Evolutionary conservation across 140 eudicot genomes (phyloP), one percentile per base, ranked within the genome.

Genomic region (Anethum foeniculum): DNA sequence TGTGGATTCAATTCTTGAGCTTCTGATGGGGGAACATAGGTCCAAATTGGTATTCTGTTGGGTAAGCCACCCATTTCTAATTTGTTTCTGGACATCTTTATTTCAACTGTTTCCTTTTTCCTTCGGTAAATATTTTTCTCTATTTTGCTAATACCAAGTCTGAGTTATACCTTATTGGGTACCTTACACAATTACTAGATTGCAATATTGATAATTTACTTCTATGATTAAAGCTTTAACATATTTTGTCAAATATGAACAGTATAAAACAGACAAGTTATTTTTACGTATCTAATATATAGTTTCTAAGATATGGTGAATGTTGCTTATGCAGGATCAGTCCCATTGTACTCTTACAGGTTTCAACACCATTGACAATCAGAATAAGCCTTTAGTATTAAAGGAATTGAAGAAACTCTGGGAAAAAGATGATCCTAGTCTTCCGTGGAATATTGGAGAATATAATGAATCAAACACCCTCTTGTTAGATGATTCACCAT

Each of bases 401-500:
- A 94, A 94, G 89, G 94, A 94, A 80, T 86, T 94, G 3, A 87
- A 85, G 58, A 90, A 89, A 43, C 81, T 94, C 73, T 94, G 98
- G 98, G 94, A 86, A 47, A 87, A 91, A 80, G 78, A 80, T 77
- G 94, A 86, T 25, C 84, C 84, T 43, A 82, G 75, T 86, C 98
- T 94, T 83, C 97, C 96, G 0, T 94, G 96, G 97, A 85, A 89
- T 80, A 86, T 23, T 77, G 98, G 97, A 71, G 90, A 76, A 15
- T 91, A 88, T 83, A 80, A 88, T 80, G 91, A 88, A 79, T 82
- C 96, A 13, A 91, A 94, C 79, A 94, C 98, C 44, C 82, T 94
- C 69, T 71, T 94, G 86, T 78, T 94, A 82, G 98, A 94, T 75
- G 97, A 91, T 89, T 88, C 98, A 71, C 98, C 98, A 3, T 86